Base-by-base conservation (phyloP, 2,329 filamentous ascomycete species). In the Leptographium procerum region DNA sequence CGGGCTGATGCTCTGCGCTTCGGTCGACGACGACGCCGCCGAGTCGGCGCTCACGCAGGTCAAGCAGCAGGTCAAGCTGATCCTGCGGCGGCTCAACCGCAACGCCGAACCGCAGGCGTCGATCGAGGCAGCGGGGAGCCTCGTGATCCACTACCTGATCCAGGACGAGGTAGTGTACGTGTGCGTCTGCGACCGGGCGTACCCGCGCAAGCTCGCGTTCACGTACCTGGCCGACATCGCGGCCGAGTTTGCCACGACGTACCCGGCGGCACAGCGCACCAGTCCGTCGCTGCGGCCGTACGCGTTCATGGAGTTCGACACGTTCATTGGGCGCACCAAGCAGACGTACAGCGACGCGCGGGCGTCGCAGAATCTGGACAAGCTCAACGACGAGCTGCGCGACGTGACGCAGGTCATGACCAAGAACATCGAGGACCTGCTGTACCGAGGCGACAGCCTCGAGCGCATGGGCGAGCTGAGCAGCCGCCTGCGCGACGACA, bases 351-450 rank as follows among this genome's bases (percentile, higher is more conserved):
- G 94, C 66, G 94, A 99, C 72, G 85, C 88, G 57, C 86, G 94
- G 64, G 94, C 94, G 19, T 84, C 89, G 16, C 88, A 91, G 74
- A 97, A 97, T 73, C 82, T 99, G 59, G 90, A 95, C 73, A 91
- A 92, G 74, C 79, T 99, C 64, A 97, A 99, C 69, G 90, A 96
- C 69, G 95, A 99, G 79, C 82, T 99, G 64, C 87, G 91, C 71
- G 94, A 97, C 73, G 95, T 99, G 58, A 97, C 94, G 1, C 91
- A 96, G 75, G 91, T 99, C 69, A 99, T 99, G 95, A 97, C 91
- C 58, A 97, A 97, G 83, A 99, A 99, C 72, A 97, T 99, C 65
- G 94, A 99, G 78, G 94, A 99, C 72, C 76, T 99, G 69, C 77
- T 99, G 57, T 99, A 99, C 71, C 80, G 95, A 62, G 94, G 94